phyloP scores from a whole-genome alignment of 1,284 basidiomycete species.

The Coriolopsis trogii region DNA sequence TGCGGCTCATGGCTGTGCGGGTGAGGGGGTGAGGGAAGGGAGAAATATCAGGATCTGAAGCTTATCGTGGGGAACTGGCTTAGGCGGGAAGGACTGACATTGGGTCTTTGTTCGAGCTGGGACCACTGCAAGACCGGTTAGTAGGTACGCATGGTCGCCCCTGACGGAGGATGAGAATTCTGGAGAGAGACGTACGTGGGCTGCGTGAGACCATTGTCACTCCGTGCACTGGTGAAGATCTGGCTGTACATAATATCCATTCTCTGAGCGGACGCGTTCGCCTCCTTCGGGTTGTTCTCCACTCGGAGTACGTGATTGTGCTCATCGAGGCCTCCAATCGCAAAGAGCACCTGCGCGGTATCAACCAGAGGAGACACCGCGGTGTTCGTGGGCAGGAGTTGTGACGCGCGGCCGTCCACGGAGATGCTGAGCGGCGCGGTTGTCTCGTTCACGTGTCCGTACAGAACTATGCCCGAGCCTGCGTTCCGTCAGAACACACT shows the following conservation, averaged over 20 bases:
- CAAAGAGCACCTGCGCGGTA: constrained; percentile 12
- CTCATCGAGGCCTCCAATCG: neutral
- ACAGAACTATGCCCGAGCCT: constrained; percentile 21
- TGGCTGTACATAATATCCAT: constrained; percentile 8
- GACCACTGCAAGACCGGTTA: no score
- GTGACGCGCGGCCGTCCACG: constrained; percentile 13
- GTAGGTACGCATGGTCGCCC: no score
- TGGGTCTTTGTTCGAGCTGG: no score
- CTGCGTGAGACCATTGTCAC: neutral
- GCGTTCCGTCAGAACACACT: neutral
- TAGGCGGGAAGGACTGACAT: no score
- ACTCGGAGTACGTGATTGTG: constrained; percentile 13
- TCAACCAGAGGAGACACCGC: neutral
- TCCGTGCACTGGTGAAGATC: neutral
- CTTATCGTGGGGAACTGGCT: no score
- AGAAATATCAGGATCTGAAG: neutral
- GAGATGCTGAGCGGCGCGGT: constrained; percentile 18
- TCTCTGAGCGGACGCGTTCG: neutral
- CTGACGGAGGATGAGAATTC: no score
- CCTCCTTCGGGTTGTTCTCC: constrained; percentile 14
- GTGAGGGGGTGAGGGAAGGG: neutral
- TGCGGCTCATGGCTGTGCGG: neutral
- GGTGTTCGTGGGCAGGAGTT: constrained; percentile 12
- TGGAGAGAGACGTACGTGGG: neutral
- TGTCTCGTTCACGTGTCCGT: constrained; percentile 11